These are phyloP conservation scores for Scheffersomyces amazonensis DNA, from an alignment of 805 yeast genomes.

Conservation along the genomic window DNA sequence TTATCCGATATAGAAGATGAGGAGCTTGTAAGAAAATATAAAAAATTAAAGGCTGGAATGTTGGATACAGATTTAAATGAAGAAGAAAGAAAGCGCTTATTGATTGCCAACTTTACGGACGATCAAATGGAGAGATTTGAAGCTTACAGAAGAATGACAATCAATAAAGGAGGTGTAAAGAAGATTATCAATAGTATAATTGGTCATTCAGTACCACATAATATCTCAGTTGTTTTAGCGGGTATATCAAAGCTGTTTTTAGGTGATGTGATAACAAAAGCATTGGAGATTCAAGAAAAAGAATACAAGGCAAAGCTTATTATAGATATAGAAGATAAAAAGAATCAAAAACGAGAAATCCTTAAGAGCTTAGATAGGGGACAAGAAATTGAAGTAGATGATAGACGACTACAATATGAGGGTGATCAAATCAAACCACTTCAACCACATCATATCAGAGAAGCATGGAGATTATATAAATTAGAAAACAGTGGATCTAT, in stretches of 20 bases:
- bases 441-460: constrained; percentile 79
- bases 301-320: constrained; percentile 43
- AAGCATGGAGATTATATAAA: constrained; percentile 80
- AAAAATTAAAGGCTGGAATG: constrained; percentile 28
- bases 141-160: constrained; percentile 70
- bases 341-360: constrained; percentile 30
- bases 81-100: constrained; percentile 57
- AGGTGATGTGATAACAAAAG: constrained; percentile 86
- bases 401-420: constrained; percentile 19
- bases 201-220: constrained; percentile 77
- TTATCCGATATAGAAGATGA: constrained; percentile 33
- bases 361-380: constrained; percentile 41
- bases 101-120: constrained; percentile 71
- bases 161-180: constrained; percentile 67
- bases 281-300: constrained; percentile 65
- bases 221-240: constrained; percentile 75
- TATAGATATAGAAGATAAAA: constrained; percentile 37
- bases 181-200: constrained; percentile 75
- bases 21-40: constrained; percentile 28
- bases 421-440: constrained; percentile 58
- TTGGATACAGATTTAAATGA: constrained; percentile 27
- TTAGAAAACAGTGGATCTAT: constrained; percentile 52
- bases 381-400: constrained; percentile 26
- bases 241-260: constrained; percentile 86
- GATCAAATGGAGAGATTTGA: constrained; percentile 87